These are phyloP conservation scores for Melampsora occidentalis DNA, from an alignment of 1,284 basidiomycete genomes.

Conservation along the genomic window DNA sequence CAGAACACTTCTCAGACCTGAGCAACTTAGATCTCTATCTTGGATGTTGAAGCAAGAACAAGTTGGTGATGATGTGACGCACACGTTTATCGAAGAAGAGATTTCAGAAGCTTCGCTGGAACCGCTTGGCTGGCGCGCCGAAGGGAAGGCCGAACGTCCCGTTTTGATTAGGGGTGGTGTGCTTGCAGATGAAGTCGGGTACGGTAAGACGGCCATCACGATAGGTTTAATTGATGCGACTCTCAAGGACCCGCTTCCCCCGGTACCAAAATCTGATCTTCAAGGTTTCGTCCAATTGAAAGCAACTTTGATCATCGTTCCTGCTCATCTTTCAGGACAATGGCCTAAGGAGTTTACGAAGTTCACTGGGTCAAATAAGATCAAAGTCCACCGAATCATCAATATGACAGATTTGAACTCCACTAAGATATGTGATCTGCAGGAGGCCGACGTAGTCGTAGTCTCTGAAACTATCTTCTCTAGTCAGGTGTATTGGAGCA, in stretches of 20 bases:
- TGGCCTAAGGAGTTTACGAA: constrained; percentile 84
- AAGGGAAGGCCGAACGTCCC: constrained; percentile 77
- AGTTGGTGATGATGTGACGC: constrained; percentile 58
- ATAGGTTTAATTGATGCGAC: constrained; percentile 77
- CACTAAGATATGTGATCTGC: constrained; percentile 70
- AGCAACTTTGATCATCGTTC: constrained; percentile 81
- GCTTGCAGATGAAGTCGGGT: constrained; percentile 91
- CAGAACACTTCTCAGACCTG: constrained; percentile 68
- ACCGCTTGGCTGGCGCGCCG: constrained; percentile 85
- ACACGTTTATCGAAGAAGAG: constrained; percentile 81
- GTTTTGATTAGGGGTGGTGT: constrained; percentile 80
- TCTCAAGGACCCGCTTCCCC: constrained; percentile 58
- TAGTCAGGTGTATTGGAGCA: constrained; percentile 70
- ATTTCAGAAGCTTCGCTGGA: constrained; percentile 83
- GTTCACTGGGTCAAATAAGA: constrained; percentile 64
- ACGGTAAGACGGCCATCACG: constrained; percentile 93
- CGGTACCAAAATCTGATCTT: constrained; percentile 57
- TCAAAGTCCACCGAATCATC: constrained; percentile 69
- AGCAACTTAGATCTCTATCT: constrained; percentile 81
- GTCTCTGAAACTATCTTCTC: constrained; percentile 82
- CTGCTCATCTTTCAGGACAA: constrained; percentile 81
- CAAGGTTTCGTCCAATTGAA: constrained; percentile 69
- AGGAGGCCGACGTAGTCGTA: constrained; percentile 80
- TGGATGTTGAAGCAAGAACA: constrained; percentile 87
- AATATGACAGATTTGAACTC: constrained; percentile 71